phyloP scores from a whole-genome alignment of 1,284 basidiomycete genomes.

The Phellinidium pouzarii region DNA sequence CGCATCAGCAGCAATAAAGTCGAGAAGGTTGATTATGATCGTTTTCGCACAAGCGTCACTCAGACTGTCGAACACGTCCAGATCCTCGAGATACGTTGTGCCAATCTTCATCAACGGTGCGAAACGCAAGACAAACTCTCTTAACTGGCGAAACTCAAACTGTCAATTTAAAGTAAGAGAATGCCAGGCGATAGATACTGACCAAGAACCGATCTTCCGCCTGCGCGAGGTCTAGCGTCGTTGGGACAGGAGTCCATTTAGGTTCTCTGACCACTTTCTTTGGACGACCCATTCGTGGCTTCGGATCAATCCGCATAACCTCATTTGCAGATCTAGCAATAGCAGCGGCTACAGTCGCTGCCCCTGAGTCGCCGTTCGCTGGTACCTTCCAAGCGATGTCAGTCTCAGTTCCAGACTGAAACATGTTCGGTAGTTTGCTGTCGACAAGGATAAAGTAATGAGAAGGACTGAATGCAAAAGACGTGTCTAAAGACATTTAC shows the following conservation, averaged over 20 bases:
- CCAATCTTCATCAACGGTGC: conserved; percentile 45
- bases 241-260: conserved; percentile 45
- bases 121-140: conserved; percentile 68
- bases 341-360: background rate
- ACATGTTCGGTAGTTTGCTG: too few species aligned
- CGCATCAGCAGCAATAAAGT: conserved; percentile 41
- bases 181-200: conserved; percentile 6
- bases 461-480: too few species aligned
- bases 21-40: conserved; percentile 51
- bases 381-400: background rate
- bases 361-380: background rate
- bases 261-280: conserved; percentile 28
- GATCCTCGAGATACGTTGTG: conserved; percentile 51
- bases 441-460: too few species aligned
- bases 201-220: conserved; percentile 49
- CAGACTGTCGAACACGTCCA: conserved; percentile 54
- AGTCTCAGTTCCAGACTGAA: conserved; percentile 28
- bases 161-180: background rate
- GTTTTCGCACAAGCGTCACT: conserved; percentile 56
- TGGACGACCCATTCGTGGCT: conserved; percentile 3
- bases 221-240: conserved; percentile 37
- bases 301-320: background rate
- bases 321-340: background rate
- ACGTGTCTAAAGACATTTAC: conserved; percentile 30
- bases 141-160: conserved; percentile 35